Evolutionary conservation across 2,329 filamentous ascomycete species (phyloP).

Genomic region (Chaetomium globosum): DNA sequence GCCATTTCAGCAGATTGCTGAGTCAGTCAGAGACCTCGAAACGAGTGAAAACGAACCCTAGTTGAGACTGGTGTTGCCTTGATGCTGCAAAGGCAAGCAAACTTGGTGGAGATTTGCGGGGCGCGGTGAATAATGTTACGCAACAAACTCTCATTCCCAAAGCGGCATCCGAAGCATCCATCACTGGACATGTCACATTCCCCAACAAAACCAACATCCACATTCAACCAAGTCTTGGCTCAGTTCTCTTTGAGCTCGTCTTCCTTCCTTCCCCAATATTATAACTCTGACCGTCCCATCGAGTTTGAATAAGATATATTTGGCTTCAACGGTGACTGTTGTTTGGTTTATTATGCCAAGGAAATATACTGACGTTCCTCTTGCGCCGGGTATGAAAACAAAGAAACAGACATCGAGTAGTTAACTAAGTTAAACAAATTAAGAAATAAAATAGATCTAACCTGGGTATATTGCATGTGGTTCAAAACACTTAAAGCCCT

Average conservation of each 20-base stretch:
- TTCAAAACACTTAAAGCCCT: conserved; percentile 12
- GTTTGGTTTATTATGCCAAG: no score
- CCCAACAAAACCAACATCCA: neutral
- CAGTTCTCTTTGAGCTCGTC: neutral
- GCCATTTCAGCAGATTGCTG: neutral
- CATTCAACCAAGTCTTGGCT: neutral
- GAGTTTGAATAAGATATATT: neutral
- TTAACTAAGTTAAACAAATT: no score
- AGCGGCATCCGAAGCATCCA: conserved; percentile 17
- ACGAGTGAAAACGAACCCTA: neutral
- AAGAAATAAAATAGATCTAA: neutral
- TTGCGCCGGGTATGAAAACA: neutral
- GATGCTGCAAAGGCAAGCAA: neutral
- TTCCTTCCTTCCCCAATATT: neutral
- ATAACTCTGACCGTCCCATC: neutral
- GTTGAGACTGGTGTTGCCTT: neutral
- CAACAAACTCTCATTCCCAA: conserved; percentile 15
- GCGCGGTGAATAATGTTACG: conserved; percentile 6
- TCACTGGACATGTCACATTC: neutral
- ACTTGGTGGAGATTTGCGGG: neutral
- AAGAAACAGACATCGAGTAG: neutral
- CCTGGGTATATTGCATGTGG: conserved; percentile 7
- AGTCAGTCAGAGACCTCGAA: neutral
- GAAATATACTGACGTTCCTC: no score
- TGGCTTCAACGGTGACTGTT: no score